Percentiles rank a stretch among this genome's conserved stretches.
Conservation (phyloP, 768 basidiomycete genomes). For the Leucogyrophana mollusca region DNA sequence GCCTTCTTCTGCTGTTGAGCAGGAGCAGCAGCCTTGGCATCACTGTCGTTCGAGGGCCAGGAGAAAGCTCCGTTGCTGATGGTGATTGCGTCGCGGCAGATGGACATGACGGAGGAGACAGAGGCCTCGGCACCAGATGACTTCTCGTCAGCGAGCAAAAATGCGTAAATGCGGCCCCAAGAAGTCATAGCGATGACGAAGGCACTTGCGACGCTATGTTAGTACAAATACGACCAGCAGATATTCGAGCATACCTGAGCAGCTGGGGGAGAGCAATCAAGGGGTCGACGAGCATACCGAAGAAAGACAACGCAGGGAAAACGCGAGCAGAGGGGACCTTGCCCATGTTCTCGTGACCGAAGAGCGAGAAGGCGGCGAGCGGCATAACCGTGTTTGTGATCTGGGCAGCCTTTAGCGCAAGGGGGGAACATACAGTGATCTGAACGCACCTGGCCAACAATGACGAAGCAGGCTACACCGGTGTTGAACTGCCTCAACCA, state of each 20-base stretch:
- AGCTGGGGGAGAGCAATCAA: conserved; percentile 27
- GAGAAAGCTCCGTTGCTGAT: conserved; percentile 21
- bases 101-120: conserved; percentile 2
- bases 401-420: conserved; percentile 8
- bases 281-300: conserved; percentile 29
- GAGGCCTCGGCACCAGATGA: conserved; percentile 1
- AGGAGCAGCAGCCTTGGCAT: not conserved
- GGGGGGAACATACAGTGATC: too few species aligned
- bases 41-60: conserved; percentile 16
- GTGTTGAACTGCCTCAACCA: conserved; percentile 24
- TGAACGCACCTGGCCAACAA: conserved; percentile 20
- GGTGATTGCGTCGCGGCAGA: conserved; percentile 18
- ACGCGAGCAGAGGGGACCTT: conserved; percentile 15
- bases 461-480: conserved; percentile 21
- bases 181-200: conserved; percentile 23
- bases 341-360: conserved; percentile 26
- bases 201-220: conserved; percentile 12
- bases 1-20: not conserved
- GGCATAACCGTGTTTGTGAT: conserved; percentile 28
- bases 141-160: conserved; percentile 26
- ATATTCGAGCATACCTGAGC: conserved; percentile 17
- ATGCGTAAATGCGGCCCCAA: conserved; percentile 26
- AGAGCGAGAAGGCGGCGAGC: conserved; percentile 29
- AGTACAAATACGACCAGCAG: not conserved
- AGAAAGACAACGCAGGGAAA: conserved; percentile 30